Conservation (phyloP, 2,329 filamentous ascomycete species). For the Claviceps cyperi region DNA sequence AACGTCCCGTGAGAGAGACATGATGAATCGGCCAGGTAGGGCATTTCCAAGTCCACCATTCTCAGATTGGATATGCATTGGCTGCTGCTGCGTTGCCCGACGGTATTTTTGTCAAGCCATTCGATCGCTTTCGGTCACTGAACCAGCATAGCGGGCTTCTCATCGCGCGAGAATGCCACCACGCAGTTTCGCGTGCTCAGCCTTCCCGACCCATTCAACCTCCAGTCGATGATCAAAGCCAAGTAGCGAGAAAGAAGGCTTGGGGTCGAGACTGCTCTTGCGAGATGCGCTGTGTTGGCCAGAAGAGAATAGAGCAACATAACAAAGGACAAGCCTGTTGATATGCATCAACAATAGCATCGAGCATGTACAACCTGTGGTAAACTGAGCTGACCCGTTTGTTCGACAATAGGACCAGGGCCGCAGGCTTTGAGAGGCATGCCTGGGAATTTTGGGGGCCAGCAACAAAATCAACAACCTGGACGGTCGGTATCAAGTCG, state of each 20-base stretch:
- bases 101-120: background rate
- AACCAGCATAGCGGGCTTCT: background rate
- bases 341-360: background rate
- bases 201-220: background rate
- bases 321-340: background rate
- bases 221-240: background rate
- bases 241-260: background rate
- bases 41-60: constrained; percentile 13
- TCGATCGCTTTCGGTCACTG: background rate
- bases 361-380: background rate
- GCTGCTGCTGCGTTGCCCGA: background rate
- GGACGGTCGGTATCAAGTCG: constrained; percentile 41
- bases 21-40: constrained; percentile 49
- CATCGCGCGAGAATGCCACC: background rate
- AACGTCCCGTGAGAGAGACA: constrained; percentile 15
- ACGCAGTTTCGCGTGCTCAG: background rate
- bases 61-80: constrained; percentile 6
- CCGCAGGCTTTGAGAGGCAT: constrained; percentile 49
- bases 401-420: constrained; percentile 33
- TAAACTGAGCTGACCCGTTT: constrained; percentile 13
- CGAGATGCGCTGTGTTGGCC: background rate
- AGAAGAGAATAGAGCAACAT: background rate
- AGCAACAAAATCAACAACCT: constrained; percentile 40
- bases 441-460: constrained; percentile 43
- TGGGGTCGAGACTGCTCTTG: background rate